phyloP scores from a whole-genome alignment of 495 filamentous ascomycete species.

The Pseudevernia furfuracea region DNA sequence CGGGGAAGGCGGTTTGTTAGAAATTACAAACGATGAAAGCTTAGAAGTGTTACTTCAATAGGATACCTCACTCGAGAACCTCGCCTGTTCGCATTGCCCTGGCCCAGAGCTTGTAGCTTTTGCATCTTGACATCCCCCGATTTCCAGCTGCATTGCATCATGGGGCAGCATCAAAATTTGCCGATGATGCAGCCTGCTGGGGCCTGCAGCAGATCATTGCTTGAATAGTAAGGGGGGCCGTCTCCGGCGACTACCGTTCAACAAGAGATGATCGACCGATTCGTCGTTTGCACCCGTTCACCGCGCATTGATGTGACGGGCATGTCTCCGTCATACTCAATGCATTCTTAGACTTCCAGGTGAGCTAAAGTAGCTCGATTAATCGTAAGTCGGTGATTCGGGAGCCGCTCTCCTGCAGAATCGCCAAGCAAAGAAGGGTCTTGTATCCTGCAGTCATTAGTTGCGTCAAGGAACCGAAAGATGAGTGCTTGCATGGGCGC shows the following conservation, averaged over 20 bases:
- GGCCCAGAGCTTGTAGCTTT: too few relatives aligned
- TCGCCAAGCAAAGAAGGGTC: background rate
- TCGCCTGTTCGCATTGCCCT: background rate
- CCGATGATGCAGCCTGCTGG: background rate
- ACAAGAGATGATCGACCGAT: background rate
- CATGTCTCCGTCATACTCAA: too few relatives aligned
- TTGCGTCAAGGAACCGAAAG: background rate
- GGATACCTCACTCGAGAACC: background rate
- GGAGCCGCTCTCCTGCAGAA: background rate
- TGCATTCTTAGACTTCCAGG: too few relatives aligned
- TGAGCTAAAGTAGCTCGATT: too few relatives aligned
- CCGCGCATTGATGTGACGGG: too few relatives aligned
- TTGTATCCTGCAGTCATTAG: background rate
- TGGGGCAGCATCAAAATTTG: background rate
- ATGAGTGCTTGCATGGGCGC: background rate
- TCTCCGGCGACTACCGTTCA: background rate
- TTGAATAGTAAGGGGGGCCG: background rate
- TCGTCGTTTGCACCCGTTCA: background rate
- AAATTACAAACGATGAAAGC: background rate
- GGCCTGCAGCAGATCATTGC: background rate
- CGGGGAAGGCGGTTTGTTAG: background rate
- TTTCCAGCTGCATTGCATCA: background rate
- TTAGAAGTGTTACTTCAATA: background rate
- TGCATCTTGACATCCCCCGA: too few relatives aligned
- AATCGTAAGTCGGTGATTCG: background rate